Percentiles rank a stretch among this genome's conserved stretches.
Evolutionary conservation across 1,139 yeast species (phyloP).

Genomic region (Protomyces pachydermus): DNA sequence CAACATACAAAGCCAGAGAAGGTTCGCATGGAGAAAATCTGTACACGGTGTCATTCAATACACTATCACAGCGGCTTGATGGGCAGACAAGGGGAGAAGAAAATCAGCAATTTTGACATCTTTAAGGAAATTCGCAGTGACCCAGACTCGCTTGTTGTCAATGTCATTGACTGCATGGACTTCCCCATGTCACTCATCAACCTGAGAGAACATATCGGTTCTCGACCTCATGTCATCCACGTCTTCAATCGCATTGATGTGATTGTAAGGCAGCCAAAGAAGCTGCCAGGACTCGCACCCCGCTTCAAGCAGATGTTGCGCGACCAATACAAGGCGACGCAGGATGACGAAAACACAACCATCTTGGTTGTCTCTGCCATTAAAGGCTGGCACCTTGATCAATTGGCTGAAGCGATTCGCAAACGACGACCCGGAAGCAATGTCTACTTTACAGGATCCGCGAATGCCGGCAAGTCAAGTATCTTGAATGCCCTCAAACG

Average conservation of each 20-base stretch:
- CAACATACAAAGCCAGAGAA: neutral
- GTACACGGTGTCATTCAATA: conserved; percentile 20
- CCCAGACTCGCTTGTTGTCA: conserved; percentile 17
- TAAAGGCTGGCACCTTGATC: conserved; percentile 20
- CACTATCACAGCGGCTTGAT: conserved; percentile 8
- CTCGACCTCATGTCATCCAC: conserved; percentile 15
- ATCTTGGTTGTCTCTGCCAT: conserved; percentile 9
- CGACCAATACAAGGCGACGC: neutral
- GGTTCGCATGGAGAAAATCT: neutral
- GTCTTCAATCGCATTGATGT: conserved; percentile 21
- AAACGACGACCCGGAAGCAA: conserved; percentile 14
- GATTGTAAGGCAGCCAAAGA: conserved; percentile 4
- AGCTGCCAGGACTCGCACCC: neutral
- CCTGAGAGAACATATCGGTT: conserved; percentile 15
- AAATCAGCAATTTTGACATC: conserved; percentile 6
- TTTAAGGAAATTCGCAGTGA: conserved; percentile 12
- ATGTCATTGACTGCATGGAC: conserved; percentile 21
- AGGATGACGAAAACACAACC: neutral
- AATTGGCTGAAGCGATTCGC: conserved; percentile 5
- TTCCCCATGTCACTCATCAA: conserved; percentile 14
- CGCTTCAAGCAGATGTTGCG: neutral
- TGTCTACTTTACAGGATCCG: conserved; percentile 15
- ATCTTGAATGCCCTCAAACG: conserved; percentile 2
- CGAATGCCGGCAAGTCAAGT: conserved; percentile 25
- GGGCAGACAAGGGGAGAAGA: conserved; percentile 1